Evolutionary conservation across 805 yeast species (phyloP).

Genomic region (Cyberlindnera mrakii): DNA sequence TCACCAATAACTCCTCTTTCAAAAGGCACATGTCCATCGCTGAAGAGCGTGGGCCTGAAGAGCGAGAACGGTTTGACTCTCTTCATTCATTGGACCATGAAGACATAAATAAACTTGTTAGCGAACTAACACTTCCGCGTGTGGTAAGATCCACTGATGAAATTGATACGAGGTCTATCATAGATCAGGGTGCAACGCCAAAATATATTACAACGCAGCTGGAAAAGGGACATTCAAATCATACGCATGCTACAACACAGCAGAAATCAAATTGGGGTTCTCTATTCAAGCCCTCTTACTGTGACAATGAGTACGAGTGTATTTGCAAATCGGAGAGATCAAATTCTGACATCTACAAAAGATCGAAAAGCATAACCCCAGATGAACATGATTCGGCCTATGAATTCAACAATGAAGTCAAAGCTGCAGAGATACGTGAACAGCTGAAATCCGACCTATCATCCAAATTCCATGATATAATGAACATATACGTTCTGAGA

Average conservation of each 20-base stretch:
- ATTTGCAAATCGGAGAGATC: constrained; percentile 9
- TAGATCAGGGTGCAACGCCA: background rate
- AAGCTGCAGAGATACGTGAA: constrained; percentile 15
- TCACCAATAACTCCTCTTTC: constrained; percentile 13
- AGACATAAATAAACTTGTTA: constrained; percentile 9
- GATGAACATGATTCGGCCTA: background rate
- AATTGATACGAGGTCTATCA: constrained; percentile 19
- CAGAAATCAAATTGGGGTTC: constrained; percentile 5
- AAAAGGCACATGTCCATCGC: constrained; percentile 18
- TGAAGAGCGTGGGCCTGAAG: constrained; percentile 10
- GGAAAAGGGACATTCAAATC: constrained; percentile 3
- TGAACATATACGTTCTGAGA: constrained; percentile 33
- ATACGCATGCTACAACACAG: background rate
- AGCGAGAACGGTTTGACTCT: constrained; percentile 4
- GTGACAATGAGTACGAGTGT: constrained; percentile 11
- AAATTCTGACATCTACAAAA: background rate
- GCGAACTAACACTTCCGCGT: constrained; percentile 12
- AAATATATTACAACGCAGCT: background rate
- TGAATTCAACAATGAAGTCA: constrained; percentile 15
- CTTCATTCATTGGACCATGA: constrained; percentile 9
- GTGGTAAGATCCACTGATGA: constrained; percentile 15
- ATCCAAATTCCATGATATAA: constrained; percentile 33
- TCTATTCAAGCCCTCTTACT: constrained; percentile 11
- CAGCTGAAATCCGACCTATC: constrained; percentile 16
- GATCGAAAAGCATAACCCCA: background rate